Evolutionary conservation across 257 asterid species (phyloP), one percentile per base, ranked within the genome.

Genomic region (Ligustrum vulgare): DNA sequence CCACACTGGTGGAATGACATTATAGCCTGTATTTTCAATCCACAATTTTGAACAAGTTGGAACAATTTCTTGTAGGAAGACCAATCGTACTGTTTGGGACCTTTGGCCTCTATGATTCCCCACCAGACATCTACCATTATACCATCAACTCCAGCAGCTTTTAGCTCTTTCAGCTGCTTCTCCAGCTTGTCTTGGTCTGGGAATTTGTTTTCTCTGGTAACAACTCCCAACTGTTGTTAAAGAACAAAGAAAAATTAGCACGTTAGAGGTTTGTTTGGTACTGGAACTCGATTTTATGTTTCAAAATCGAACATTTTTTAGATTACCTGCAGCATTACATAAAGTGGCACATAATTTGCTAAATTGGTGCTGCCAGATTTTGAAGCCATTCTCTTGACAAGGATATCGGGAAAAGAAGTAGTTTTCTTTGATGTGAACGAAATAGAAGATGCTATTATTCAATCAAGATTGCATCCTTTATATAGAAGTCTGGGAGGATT

Each of bases 91-190:
- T 80, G 83, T 45, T 83, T 84, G 2, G 97, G 96, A 4, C 87
- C 94, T 68, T 82, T 74, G 64, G 84, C 79, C 77, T 93, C 98
- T 8, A 87, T 76, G 2, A 91, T 85, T 6, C 98, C 96, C 96
- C 98, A 91, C 97, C 98, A 90, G 23, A 93, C 93, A 75, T 93
- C 98, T 68, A 93, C 97, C 98, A 91, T 93, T 33, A 93, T 82
- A 22, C 98, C 97, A 60, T 93, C 98, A 0, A 91, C 89, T 13
- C 84, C 96, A 2, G 88, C 93, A 20, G 76, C 82, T 28, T 74
- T 83, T 11, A 93, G 89, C 71, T 85, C 74, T 65, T 69, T 83
- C 39, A 93, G 88, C 79, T 89, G 92, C 83, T 82, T 79, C 82
- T 84, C 89, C 35, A 87, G 54, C 81, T 86, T 89, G 2, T 67